Conservation (phyloP, 2,329 filamentous ascomycete genomes). For the Cercospora sesami region DNA sequence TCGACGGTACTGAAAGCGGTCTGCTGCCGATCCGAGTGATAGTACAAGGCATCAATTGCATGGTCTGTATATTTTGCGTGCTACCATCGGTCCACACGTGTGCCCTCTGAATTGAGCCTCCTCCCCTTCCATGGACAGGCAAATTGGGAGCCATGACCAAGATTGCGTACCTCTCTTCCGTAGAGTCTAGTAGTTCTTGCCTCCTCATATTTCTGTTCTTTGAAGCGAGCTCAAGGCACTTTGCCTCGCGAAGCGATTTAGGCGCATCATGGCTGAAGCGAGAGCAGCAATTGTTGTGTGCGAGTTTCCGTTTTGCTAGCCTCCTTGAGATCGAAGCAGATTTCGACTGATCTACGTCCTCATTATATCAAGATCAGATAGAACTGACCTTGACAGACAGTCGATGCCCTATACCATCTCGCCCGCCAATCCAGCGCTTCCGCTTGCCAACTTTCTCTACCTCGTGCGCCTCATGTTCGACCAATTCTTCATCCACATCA, state of each 20-base stretch:
- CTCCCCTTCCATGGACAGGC: not conserved
- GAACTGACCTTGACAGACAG: conserved; percentile 37
- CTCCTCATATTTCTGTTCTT: no score
- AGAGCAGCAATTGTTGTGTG: no score
- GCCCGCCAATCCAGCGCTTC: conserved; percentile 56
- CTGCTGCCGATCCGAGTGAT: not conserved
- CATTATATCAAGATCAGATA: not conserved
- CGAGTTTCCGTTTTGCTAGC: no score
- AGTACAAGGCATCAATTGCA: not conserved
- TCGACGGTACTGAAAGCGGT: not conserved
- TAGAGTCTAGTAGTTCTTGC: no score
- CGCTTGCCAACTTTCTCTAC: conserved; percentile 61
- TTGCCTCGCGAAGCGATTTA: no score
- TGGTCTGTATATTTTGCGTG: not conserved
- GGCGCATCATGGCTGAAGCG: no score
- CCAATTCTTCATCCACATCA: conserved; percentile 44
- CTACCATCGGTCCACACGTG: not conserved
- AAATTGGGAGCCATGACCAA: no score
- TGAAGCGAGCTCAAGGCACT: no score
- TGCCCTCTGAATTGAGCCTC: not conserved
- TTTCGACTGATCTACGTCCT: not conserved
- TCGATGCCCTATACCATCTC: conserved; percentile 45
- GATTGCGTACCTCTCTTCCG: no score
- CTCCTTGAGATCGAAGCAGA: not conserved
- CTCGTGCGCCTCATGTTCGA: conserved; percentile 44